These are phyloP conservation scores for Periconia macrospinosa DNA, from an alignment of 2,329 filamentous ascomycete species.

Conservation along the genomic window DNA sequence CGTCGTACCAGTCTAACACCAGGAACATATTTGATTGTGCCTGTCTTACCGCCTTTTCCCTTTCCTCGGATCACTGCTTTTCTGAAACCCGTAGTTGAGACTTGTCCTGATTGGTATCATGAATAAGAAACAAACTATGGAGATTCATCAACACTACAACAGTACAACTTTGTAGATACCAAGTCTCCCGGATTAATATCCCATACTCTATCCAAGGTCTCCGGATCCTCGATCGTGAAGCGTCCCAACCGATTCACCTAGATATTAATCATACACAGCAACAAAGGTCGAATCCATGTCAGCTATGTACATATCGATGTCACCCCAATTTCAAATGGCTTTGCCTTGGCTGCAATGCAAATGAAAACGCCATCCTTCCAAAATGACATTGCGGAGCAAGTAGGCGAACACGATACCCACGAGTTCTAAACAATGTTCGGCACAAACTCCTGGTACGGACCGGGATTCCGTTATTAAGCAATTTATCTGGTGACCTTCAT, in stretches of 20 bases:
- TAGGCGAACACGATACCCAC: not conserved
- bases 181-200: not conserved
- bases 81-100: too few relatives aligned
- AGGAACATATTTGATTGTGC: too few relatives aligned
- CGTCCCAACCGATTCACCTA: not conserved
- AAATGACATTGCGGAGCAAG: not conserved
- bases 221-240: not conserved
- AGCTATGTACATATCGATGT: not conserved
- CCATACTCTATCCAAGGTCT: not conserved
- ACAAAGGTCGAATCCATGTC: not conserved
- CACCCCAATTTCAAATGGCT: not conserved
- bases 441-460: constrained; percentile 3
- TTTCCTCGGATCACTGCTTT: too few relatives aligned
- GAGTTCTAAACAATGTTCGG: not conserved
- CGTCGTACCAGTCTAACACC: too few relatives aligned
- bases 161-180: not conserved
- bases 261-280: not conserved
- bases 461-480: constrained; percentile 20
- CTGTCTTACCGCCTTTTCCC: too few relatives aligned
- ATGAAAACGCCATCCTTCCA: not conserved
- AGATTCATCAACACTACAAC: not conserved
- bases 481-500: constrained; percentile 18
- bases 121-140: too few relatives aligned
- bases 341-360: not conserved
- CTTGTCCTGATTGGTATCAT: too few relatives aligned